A percentile compares a stretch with the other conserved stretches of the same genome.
Conservation (phyloP, 169 alveolate species). For the Sarcocystis neurona region DNA sequence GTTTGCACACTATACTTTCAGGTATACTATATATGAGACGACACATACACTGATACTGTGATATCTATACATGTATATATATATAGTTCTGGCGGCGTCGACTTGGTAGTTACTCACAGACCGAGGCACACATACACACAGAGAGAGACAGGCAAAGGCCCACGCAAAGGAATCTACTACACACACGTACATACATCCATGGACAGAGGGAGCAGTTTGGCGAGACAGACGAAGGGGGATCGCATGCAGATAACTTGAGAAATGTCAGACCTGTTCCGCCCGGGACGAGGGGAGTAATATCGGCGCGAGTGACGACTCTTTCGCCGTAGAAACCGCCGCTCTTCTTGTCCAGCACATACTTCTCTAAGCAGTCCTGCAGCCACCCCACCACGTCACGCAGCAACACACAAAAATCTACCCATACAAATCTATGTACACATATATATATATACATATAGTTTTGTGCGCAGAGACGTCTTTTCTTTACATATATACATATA, state of each 20-base stretch:
- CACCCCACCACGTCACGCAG: neutral
- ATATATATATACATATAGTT: neutral
- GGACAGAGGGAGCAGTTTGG: too few relatives aligned
- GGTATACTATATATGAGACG: neutral
- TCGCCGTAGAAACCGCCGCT: conserved; percentile 25
- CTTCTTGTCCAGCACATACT: conserved; percentile 14
- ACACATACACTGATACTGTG: neutral
- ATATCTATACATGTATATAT: neutral
- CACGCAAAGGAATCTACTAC: too few relatives aligned
- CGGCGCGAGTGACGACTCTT: neutral
- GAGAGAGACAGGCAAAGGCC: too few relatives aligned
- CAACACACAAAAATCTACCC: neutral
- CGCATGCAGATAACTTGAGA: neutral
- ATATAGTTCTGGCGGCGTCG: neutral
- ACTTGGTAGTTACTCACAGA: neutral
- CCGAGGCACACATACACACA: neutral
- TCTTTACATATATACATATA: too few relatives aligned
- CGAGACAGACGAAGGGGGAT: too few relatives aligned
- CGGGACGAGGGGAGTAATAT: conserved; percentile 1
- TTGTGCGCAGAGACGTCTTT: too few relatives aligned
- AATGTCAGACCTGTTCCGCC: neutral
- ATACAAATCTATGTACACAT: neutral
- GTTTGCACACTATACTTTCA: neutral
- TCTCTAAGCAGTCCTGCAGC: neutral
- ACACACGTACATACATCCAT: too few relatives aligned